Evolutionary conservation across 306 rosid species (phyloP).

Genomic region (Nissolia schottii): DNA sequence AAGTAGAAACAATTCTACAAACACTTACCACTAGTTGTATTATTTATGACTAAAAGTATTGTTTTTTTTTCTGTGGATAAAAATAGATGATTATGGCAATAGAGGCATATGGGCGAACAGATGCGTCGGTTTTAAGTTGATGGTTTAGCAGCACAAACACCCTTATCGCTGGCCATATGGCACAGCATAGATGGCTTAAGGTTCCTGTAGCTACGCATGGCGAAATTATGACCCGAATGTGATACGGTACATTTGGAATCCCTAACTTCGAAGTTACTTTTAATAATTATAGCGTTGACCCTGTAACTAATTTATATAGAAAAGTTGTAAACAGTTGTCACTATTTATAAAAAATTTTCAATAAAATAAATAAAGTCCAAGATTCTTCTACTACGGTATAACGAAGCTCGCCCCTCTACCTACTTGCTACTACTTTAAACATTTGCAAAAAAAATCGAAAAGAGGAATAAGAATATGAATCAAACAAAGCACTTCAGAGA

Average conservation of each 20-base stretch:
- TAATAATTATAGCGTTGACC: slow-evolving; percentile 14
- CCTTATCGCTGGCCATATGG: background rate
- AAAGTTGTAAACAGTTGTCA: background rate
- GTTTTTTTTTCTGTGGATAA: too few relatives aligned
- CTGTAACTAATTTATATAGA: background rate
- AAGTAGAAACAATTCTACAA: slow-evolving; percentile 13
- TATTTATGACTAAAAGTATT: background rate
- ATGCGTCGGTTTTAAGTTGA: slow-evolving; percentile 17
- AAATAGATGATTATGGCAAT: too few relatives aligned
- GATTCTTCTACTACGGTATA: slow-evolving; percentile 10
- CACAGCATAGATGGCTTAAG: background rate
- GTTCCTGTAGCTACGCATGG: background rate
- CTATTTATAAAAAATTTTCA: background rate
- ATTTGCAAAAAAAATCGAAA: background rate
- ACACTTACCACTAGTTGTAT: background rate
- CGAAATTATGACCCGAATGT: slow-evolving; percentile 12
- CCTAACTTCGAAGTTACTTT: slow-evolving; percentile 10
- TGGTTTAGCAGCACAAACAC: background rate
- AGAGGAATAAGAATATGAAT: background rate
- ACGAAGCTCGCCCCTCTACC: background rate
- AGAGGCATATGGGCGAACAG: background rate
- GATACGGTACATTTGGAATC: slow-evolving; percentile 13
- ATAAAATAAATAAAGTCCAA: background rate
- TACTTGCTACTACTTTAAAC: background rate
- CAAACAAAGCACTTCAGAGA: slow-evolving; percentile 10